Evolutionary conservation across 768 basidiomycete species (phyloP).

Genomic region (Coprinopsis marcescibilis): DNA sequence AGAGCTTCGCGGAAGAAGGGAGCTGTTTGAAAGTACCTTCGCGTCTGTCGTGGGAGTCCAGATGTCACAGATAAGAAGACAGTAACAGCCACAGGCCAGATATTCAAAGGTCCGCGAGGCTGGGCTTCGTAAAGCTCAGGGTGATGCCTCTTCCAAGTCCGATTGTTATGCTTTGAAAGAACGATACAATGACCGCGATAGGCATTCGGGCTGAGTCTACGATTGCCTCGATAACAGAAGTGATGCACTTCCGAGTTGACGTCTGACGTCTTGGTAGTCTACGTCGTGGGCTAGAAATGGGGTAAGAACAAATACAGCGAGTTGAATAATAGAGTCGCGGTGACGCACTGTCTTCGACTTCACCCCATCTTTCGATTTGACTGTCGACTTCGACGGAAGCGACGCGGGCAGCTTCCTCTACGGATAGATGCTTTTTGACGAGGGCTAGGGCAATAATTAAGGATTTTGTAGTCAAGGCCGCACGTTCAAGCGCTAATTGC

Average conservation of each 20-base stretch:
- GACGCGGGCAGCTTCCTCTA: conserved; percentile 79
- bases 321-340: conserved; percentile 1
- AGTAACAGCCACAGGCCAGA: not conserved
- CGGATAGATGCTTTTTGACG: conserved; percentile 67
- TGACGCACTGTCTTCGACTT: conserved; percentile 94
- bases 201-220: conserved; percentile 2
- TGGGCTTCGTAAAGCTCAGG: not conserved
- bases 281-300: conserved; percentile 83
- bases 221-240: conserved; percentile 19
- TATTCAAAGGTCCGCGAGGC: not conserved
- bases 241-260: conserved; percentile 60
- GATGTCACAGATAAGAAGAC: conserved; percentile 1
- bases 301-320: conserved; percentile 12
- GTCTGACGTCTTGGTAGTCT: conserved; percentile 88
- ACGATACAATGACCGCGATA: not conserved
- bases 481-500: conserved; percentile 78
- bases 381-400: conserved; percentile 91
- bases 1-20: not conserved
- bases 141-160: not conserved
- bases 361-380: conserved; percentile 98
- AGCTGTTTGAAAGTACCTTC: too few relatives aligned
- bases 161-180: not conserved
- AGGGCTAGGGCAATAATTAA: conserved; percentile 85
- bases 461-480: conserved; percentile 85
- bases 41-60: conserved; percentile 1